These are phyloP conservation scores for Carex cristatella DNA, from an alignment of 176 grass and related monocot genomes.

Conservation along the genomic window DNA sequence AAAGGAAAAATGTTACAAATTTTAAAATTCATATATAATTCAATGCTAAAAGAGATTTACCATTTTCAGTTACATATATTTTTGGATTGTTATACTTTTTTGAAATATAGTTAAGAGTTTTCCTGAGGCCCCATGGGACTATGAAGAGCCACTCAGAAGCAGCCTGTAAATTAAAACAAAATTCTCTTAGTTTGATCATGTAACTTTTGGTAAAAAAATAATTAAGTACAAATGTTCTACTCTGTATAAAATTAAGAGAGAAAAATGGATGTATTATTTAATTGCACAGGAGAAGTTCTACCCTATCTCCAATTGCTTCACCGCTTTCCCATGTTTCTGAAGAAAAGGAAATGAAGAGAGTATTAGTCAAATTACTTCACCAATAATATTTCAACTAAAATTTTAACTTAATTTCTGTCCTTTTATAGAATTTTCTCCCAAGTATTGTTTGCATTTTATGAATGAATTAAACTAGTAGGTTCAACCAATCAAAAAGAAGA, in stretches of 20 bases:
- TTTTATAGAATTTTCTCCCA: neutral
- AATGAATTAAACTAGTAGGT: neutral
- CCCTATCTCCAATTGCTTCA: constrained; percentile 88
- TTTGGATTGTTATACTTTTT: constrained; percentile 57
- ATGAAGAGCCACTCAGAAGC: constrained; percentile 93
- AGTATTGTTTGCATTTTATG: neutral
- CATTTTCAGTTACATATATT: constrained; percentile 93
- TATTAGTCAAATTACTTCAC: constrained; percentile 15
- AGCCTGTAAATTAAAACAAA: constrained; percentile 48
- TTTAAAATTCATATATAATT: too few species aligned
- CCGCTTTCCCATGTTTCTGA: constrained; percentile 53
- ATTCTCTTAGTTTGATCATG: neutral
- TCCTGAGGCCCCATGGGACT: constrained; percentile 88
- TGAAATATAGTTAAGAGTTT: constrained; percentile 57
- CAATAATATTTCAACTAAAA: neutral
- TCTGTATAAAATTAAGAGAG: neutral
- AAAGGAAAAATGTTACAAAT: too few species aligned
- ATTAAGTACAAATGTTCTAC: neutral
- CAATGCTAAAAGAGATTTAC: too few species aligned
- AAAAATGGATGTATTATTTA: neutral
- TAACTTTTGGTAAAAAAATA: neutral
- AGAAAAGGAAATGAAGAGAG: constrained; percentile 34
- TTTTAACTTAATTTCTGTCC: too few species aligned
- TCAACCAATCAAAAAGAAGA: neutral
- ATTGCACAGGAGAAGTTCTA: constrained; percentile 30